Evolutionary conservation across 2,329 filamentous ascomycete genomes (phyloP), one percentile per base, ranked within the genome.

Genomic region (Stagonosporopsis tanaceti): DNA sequence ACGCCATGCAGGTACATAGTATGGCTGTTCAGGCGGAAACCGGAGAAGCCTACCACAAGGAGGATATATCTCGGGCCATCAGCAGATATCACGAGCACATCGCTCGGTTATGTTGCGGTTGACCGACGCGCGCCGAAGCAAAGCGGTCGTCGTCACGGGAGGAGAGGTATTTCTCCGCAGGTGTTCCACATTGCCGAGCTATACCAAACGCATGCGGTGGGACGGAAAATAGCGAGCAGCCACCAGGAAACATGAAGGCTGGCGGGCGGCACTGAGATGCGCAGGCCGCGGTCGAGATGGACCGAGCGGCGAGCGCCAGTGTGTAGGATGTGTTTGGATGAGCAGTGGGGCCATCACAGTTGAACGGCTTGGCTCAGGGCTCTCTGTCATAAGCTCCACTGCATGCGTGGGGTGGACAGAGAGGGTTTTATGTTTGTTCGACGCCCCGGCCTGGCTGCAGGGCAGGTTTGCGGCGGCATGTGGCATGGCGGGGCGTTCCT

Each of bases 401-500:
- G 51, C 15, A 45, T 47, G 65, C 66, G 67, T 69, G 69, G 69
- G 67, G 66, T 65, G 59, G 59, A 50, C 54, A 59, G 35, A 59
- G 30, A 51, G 20, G 42, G 62, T 65, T 67, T 65, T 47, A 63
- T 53, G 56, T 53, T 42, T 59, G 66, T 68, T 59, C 50, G 63
- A 63, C 54, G 40, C 46, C 59, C 57, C 55, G 48, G 54, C 9
- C 17, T 52, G 54, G 38, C 32, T 50, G 34, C 39, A 55, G 45
- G 45, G 52, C 44, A 46, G 52, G n/a, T 48, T 25, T 42, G 28
- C 22, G 22, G 39, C 25, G 39, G 50, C 54, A 50, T 57, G 48
- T 45, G 54, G 54, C 54, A 52, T 32, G 27, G 63, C 50, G 59
- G 59, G 42, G 59, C 53, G 59, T 55, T 47, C 25, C 46, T 47